Base-by-base conservation (phyloP, 2,329 filamentous ascomycete genomes). In the Clarireedia monteithiana region DNA sequence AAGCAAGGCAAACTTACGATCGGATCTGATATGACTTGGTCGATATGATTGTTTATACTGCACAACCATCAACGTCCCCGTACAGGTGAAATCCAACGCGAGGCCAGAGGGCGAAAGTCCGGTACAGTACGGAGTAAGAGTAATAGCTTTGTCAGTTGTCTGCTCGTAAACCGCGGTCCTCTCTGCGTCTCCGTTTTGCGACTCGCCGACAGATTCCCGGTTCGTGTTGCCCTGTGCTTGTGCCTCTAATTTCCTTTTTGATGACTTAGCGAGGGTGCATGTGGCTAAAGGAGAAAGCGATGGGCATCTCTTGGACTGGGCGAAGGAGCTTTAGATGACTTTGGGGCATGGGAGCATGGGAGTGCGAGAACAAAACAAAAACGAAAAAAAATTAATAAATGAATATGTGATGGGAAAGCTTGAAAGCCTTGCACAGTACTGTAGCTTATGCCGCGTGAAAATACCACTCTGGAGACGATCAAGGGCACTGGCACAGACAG, bases 231-330 rank as follows among this genome's bases (percentile, higher is more conserved):
- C 38, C 24, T 30, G 40, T 23, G 20, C n/a, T 44, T 50, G 46
- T 39, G 49, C 52, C 52, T 60, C 59, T 61, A 67, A 67, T 67
- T 66, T 67, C 63, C 63, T 66, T 67, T 67, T 59, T 34, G 50
- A 20, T 58, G 61, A 58, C 58, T 60, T 64, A 64, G 64, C 61
- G 63, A 66, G 53, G 62, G 60, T 63, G 63, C 56, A 59, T 48
- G 64, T 49, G 50, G 36, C 48, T 46, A 58, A 61, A 59, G 48
- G 56, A 57, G 54, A 58, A 58, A 55, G 57, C 58, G 55, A 30
- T 39, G 36, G 46, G 20, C 51, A 14, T 20, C 36, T 27, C 23
- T n/a, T 53, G 54, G n/a, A 14, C 44, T 30, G 42, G 9, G 51
- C 44, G 10, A 36, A 27, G 34, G 5, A 34, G 14, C 17, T 53